These are phyloP conservation scores for Chlorophyllum brunneum DNA, from an alignment of 768 basidiomycete genomes.

Conservation along the genomic window DNA sequence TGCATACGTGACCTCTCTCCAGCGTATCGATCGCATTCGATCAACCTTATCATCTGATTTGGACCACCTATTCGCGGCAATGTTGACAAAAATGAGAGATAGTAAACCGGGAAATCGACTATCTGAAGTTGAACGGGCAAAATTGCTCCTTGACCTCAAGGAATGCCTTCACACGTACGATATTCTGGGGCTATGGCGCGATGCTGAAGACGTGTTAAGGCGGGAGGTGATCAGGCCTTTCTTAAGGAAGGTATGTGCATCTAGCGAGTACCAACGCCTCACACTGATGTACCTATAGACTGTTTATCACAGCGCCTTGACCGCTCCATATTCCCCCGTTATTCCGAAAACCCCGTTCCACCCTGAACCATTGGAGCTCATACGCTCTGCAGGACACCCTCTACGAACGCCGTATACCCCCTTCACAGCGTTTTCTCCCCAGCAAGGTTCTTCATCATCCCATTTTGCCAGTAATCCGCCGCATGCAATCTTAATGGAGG, in stretches of 20 bases:
- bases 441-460: slow-evolving; percentile 44
- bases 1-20: slow-evolving; percentile 7
- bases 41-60: slow-evolving; percentile 84
- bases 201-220: slow-evolving; percentile 85
- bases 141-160: slow-evolving; percentile 59
- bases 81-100: slow-evolving; percentile 48
- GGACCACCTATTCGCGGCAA: slow-evolving; percentile 72
- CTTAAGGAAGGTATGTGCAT: slow-evolving; percentile 61
- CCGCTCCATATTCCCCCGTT: slow-evolving; percentile 68
- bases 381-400: slow-evolving; percentile 25
- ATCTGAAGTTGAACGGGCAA: slow-evolving; percentile 63
- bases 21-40: slow-evolving; percentile 82
- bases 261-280: not conserved
- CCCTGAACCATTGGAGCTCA: slow-evolving; percentile 23
- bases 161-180: slow-evolving; percentile 84
- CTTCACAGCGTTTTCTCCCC: slow-evolving; percentile 49
- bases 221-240: slow-evolving; percentile 70
- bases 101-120: slow-evolving; percentile 44
- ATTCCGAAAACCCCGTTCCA: slow-evolving; percentile 74
- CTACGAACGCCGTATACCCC: slow-evolving; percentile 49
- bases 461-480: slow-evolving; percentile 29
- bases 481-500: slow-evolving; percentile 48
- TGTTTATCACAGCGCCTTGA: slow-evolving; percentile 67
- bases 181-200: slow-evolving; percentile 72
- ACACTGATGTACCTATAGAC: slow-evolving; percentile 42